Conservation (phyloP, 2,329 filamentous ascomycete genomes). For the Chaetomium globosum region DNA sequence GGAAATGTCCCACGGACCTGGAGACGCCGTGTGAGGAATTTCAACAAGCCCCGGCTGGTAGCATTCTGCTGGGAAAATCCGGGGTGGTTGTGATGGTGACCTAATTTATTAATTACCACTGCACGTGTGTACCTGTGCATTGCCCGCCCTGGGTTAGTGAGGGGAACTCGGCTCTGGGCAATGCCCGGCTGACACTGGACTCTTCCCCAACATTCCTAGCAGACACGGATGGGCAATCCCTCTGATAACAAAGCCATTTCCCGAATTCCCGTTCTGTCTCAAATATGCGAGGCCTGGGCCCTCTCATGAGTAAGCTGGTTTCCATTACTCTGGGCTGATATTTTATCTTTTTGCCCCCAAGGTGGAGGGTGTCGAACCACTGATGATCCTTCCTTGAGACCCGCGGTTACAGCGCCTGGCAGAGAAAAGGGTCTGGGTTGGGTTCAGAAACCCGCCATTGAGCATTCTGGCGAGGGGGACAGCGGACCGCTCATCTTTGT, state of each 20-base stretch:
- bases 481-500: background rate
- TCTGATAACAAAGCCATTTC: background rate
- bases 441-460: background rate
- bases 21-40: slow-evolving; percentile 16
- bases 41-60: slow-evolving; percentile 25
- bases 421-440: background rate
- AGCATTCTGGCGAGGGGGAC: background rate
- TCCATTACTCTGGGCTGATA: background rate
- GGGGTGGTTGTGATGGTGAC: slow-evolving; percentile 18
- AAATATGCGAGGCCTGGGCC: background rate
- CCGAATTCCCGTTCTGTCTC: slow-evolving; percentile 3
- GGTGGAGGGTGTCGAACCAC: background rate
- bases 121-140: background rate
- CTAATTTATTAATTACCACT: background rate
- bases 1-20: background rate
- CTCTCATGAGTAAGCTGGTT: background rate
- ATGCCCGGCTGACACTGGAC: slow-evolving; percentile 1
- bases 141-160: background rate
- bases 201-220: slow-evolving; percentile 12
- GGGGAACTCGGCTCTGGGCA: slow-evolving; percentile 19
- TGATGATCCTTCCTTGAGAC: background rate
- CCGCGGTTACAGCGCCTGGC: slow-evolving; percentile 1
- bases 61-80: slow-evolving; percentile 25
- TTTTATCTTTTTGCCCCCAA: background rate
- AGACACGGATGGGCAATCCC: background rate